A percentile compares a stretch with the other conserved stretches of the same genome.
These are phyloP conservation scores for Sporothrix dimorphospora DNA, from an alignment of 2,329 filamentous ascomycete genomes.

Conservation along the genomic window DNA sequence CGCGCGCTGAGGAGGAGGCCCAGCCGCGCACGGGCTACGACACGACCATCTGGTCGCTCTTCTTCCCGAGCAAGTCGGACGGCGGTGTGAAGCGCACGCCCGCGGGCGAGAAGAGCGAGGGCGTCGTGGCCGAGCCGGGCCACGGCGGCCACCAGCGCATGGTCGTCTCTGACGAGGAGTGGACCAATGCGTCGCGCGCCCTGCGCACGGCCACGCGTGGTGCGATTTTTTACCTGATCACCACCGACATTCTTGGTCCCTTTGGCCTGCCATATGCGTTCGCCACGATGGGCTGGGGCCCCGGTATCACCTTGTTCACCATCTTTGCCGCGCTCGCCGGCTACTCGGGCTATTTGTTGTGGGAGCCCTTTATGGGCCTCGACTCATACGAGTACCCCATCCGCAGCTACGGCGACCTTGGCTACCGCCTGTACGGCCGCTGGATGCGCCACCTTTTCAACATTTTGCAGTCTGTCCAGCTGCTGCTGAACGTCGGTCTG, in stretches of 20 bases:
- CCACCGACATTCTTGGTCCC: conserved; percentile 52
- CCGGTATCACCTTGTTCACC: conserved; percentile 51
- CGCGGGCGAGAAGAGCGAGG: conserved; percentile 19
- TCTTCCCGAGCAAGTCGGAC: conserved; percentile 35
- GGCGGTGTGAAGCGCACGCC: conserved; percentile 28
- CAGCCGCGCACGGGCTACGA: conserved; percentile 33
- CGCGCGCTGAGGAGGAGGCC: conserved; percentile 40
- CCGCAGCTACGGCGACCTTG: conserved; percentile 52
- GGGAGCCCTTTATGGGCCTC: conserved; percentile 49
- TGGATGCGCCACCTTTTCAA: conserved; percentile 52
- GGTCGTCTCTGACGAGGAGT: conserved; percentile 47
- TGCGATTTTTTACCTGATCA: conserved; percentile 54
- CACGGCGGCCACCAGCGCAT: conserved; percentile 24
- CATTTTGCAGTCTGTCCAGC: conserved; percentile 51
- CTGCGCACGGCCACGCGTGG: conserved; percentile 51
- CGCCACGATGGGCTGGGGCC: conserved; percentile 40
- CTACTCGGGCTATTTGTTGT: conserved; percentile 53
- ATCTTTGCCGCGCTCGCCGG: conserved; percentile 48
- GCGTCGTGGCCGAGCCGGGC: conserved; percentile 20
- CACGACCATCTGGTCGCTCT: conserved; percentile 34
- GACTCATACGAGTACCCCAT: conserved; percentile 53
- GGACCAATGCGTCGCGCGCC: conserved; percentile 51
- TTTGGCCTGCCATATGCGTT: conserved; percentile 44
- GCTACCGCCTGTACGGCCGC: conserved; percentile 52
- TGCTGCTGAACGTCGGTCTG: conserved; percentile 56